Base-by-base conservation (phyloP, 2,329 filamentous ascomycete genomes). In the Phoma herbarum region DNA sequence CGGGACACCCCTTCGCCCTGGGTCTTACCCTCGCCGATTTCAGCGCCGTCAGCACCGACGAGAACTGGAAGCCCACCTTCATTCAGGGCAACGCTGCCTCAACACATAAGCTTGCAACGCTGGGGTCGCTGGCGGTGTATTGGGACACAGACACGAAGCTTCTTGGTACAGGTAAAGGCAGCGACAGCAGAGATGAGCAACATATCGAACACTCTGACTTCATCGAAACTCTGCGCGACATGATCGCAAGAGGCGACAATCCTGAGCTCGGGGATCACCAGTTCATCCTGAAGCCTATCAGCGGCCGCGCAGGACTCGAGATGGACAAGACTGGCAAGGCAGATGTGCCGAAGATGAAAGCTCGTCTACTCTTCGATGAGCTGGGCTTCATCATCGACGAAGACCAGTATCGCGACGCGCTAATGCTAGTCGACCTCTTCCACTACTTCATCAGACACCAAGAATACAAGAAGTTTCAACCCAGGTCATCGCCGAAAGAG, bases 361-460 rank as follows among this genome's bases (percentile, higher is more conserved):
- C 93, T 26, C 91, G 90, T 37, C 80, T 99, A 18, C 81, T 98
- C 1, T 99, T 99, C 69, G 94, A 99, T 72, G 96, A 99, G 73
- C 93, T 99, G 58, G 95, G 96, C 49, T 89, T 99, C 63, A 91
- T 98, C n/a, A 85, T 99, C 29, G 96, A 99, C 67, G 94, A 99
- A 65, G 88, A 97, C 65, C 95, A 99, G 75, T 99, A 99, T 74
- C 90, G 96, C 28, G 95, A 99, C 79, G 92, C 90, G 5, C 81
- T 99, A 58, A 99, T 99, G 95, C 91, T 99, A 82, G 91, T 98
- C 2, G 95, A 99, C 74, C 83, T 98, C 2, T 99, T 99, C 81
- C 95, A 99, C 77, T 98, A 97, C 79, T 99, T 98, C 77, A 91
- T 97, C 68, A 89, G 94, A 29, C 95, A 99, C 66, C 95, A 98